Evolutionary conservation across 305 asterid species (phyloP).

Genomic region (Fraxinus dipetala): DNA sequence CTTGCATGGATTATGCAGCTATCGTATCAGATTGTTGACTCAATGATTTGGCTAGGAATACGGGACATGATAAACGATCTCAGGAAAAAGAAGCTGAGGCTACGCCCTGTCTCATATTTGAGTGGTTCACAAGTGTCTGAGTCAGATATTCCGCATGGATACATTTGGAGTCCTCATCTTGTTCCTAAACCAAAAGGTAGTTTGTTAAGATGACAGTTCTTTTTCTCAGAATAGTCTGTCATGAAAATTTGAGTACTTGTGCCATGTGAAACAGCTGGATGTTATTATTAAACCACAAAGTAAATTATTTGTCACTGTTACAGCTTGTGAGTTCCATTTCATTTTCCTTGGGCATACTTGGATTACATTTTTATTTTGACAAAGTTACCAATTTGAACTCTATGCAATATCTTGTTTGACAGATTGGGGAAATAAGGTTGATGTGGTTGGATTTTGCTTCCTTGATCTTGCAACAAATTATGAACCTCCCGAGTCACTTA

Average conservation of each 20-base stretch:
- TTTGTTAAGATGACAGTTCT: slow-evolving; percentile 3
- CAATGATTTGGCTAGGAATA: slow-evolving; percentile 95
- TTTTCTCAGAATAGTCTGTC: slow-evolving; percentile 16
- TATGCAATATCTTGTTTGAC: slow-evolving; percentile 33
- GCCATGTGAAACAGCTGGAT: slow-evolving; percentile 2
- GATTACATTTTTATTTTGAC: slow-evolving; percentile 10
- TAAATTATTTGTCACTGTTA: not conserved
- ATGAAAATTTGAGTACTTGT: slow-evolving; percentile 9
- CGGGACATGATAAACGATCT: slow-evolving; percentile 90
- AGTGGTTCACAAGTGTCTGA: slow-evolving; percentile 84
- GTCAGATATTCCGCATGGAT: slow-evolving; percentile 82
- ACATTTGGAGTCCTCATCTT: slow-evolving; percentile 99
- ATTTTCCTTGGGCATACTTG: not conserved
- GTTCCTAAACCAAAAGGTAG: slow-evolving; percentile 98
- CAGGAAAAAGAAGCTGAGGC: slow-evolving; percentile 84
- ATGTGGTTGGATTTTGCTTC: slow-evolving; percentile 97
- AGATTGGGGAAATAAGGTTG: slow-evolving; percentile 35
- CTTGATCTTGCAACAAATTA: slow-evolving; percentile 91
- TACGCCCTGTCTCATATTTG: slow-evolving; percentile 87
- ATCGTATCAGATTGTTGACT: slow-evolving; percentile 93
- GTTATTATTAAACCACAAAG: slow-evolving; percentile 8
- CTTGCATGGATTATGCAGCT: slow-evolving; percentile 61
- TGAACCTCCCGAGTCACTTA: slow-evolving; percentile 78
- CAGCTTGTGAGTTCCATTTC: slow-evolving; percentile 11
- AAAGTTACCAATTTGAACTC: slow-evolving; percentile 25